Conservation (phyloP, 192 early-diverging fungal genomes). For the Coemansia sp. region DNA sequence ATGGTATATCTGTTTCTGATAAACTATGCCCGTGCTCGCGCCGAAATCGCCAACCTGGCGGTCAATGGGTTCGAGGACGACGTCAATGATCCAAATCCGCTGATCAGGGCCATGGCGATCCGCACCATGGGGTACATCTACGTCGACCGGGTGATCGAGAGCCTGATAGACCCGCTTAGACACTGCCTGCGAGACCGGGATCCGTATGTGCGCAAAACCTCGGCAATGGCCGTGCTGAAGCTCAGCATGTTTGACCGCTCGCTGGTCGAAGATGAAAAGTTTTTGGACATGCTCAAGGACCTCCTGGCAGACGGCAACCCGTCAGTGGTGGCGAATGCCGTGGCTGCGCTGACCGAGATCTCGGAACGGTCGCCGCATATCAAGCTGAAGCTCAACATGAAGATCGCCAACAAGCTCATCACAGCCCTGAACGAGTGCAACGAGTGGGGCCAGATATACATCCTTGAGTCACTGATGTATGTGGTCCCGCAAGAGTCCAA, state of each 20-base stretch:
- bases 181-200: slow-evolving; percentile 81
- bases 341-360: slow-evolving; percentile 92
- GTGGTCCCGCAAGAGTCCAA: slow-evolving; percentile 82
- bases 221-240: slow-evolving; percentile 92
- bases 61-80: slow-evolving; percentile 91
- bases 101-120: slow-evolving; percentile 93
- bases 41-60: slow-evolving; percentile 91
- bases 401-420: slow-evolving; percentile 87
- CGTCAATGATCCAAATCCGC: slow-evolving; percentile 86
- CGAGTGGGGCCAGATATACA: slow-evolving; percentile 97
- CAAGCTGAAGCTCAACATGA: slow-evolving; percentile 81
- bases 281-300: slow-evolving; percentile 87
- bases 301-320: slow-evolving; percentile 88
- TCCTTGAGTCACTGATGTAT: slow-evolving; percentile 89
- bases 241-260: slow-evolving; percentile 85
- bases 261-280: slow-evolving; percentile 82
- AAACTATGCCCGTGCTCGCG: slow-evolving; percentile 90
- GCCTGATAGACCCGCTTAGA: slow-evolving; percentile 82
- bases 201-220: slow-evolving; percentile 97
- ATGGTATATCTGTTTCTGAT: slow-evolving; percentile 96
- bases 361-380: slow-evolving; percentile 84
- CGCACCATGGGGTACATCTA: slow-evolving; percentile 97
- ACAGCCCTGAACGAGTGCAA: slow-evolving; percentile 94
- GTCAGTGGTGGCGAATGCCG: slow-evolving; percentile 94
- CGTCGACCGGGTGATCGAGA: slow-evolving; percentile 86